Conservation (phyloP, 108 stramenopile species). For the Fragilariopsis cylindrus region DNA sequence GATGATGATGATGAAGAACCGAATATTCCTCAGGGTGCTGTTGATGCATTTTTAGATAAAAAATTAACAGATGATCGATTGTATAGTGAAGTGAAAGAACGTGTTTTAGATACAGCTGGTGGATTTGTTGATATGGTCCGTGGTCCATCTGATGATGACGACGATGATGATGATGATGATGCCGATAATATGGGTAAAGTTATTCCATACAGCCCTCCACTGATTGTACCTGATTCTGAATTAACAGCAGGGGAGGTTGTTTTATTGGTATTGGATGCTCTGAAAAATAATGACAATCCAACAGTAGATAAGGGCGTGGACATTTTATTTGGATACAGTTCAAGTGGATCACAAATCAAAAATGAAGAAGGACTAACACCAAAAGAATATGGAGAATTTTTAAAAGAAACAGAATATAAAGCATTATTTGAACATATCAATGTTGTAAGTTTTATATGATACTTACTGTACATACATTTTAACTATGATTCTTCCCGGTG, state of each 20-base stretch:
- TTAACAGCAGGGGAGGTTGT: slow-evolving; percentile 85
- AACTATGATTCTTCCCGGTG: no score
- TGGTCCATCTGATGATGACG: slow-evolving; percentile 48
- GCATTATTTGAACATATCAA: slow-evolving; percentile 11
- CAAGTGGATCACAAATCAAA: slow-evolving; percentile 16
- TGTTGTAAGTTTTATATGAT: neutral
- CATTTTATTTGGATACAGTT: slow-evolving; percentile 73
- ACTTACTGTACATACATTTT: neutral
- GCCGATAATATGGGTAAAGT: neutral
- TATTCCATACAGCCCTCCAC: slow-evolving; percentile 53
- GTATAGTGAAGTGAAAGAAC: slow-evolving; percentile 76
- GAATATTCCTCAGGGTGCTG: slow-evolving; percentile 61
- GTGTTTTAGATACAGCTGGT: slow-evolving; percentile 76
- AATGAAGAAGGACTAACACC: slow-evolving; percentile 40
- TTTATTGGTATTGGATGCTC: slow-evolving; percentile 56
- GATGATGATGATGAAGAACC: slow-evolving; percentile 40
- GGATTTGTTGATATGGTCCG: slow-evolving; percentile 70
- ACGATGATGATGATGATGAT: slow-evolving; percentile 53
- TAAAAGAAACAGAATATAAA: slow-evolving; percentile 20
- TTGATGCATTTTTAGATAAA: slow-evolving; percentile 59
- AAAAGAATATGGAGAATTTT: slow-evolving; percentile 64
- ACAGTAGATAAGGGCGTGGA: slow-evolving; percentile 64
- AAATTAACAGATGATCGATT: slow-evolving; percentile 52
- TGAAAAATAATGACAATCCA: slow-evolving; percentile 78
- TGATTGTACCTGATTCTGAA: slow-evolving; percentile 56